Percentiles rank a stretch among this genome's conserved stretches.
These are phyloP conservation scores for Thermochaetoides thermophila DNA, from an alignment of 495 filamentous ascomycete species.

Conservation along the genomic window DNA sequence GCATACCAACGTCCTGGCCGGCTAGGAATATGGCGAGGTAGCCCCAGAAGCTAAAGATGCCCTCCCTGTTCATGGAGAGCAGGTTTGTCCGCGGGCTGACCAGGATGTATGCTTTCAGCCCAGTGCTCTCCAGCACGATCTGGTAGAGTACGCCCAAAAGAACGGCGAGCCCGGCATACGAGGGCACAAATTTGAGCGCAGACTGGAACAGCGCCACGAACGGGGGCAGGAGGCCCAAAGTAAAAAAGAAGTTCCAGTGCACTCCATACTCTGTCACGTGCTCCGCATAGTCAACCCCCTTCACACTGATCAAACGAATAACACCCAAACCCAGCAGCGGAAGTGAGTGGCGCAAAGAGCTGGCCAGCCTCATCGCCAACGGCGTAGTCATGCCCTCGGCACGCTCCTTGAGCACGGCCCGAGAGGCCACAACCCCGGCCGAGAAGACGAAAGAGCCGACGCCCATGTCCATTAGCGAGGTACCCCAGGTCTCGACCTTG, in stretches of 20 bases:
- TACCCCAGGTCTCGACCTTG: slow-evolving; percentile 97
- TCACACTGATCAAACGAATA: slow-evolving; percentile 73
- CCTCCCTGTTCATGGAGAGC: slow-evolving; percentile 82
- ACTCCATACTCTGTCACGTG: slow-evolving; percentile 97
- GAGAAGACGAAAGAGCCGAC: slow-evolving; percentile 97
- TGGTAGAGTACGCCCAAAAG: slow-evolving; percentile 54
- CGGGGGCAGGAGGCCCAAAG: slow-evolving; percentile 73
- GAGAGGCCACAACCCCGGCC: slow-evolving; percentile 78
- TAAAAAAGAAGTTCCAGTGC: slow-evolving; percentile 99
- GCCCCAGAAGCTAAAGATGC: slow-evolving; percentile 80
- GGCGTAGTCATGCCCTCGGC: slow-evolving; percentile 31
- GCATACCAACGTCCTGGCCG: slow-evolving; percentile 68
- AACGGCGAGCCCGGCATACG: slow-evolving; percentile 57
- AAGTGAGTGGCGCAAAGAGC: slow-evolving; percentile 61
- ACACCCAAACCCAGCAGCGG: slow-evolving; percentile 73
- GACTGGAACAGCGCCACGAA: slow-evolving; percentile 80
- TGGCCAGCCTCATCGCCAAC: slow-evolving; percentile 39
- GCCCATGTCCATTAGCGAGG: slow-evolving; percentile 93
- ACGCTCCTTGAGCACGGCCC: slow-evolving; percentile 64
- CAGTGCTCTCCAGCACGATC: slow-evolving; percentile 56
- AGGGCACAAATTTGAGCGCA: slow-evolving; percentile 43
- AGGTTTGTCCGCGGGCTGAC: slow-evolving; percentile 64
- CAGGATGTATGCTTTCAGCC: slow-evolving; percentile 69
- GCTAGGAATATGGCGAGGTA: slow-evolving; percentile 92
- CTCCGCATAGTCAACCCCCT: slow-evolving; percentile 88